Conservation (phyloP, 768 basidiomycete species). For the Lactarius quietus region DNA sequence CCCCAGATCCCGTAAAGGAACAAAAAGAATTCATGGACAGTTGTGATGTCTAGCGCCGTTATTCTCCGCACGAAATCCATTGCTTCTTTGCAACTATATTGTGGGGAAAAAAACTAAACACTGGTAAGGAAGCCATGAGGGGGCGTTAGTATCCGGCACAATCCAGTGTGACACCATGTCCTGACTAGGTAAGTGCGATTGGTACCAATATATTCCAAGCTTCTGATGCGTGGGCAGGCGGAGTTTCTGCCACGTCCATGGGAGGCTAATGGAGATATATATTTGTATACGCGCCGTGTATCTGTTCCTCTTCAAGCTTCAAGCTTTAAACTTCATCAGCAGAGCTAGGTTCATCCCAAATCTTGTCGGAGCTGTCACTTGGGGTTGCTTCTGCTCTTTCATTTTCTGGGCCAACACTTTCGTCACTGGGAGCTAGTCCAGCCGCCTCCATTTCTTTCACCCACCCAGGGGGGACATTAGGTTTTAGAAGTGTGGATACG, state of each 20-base stretch:
- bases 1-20: background rate
- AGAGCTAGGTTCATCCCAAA: background rate
- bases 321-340: background rate
- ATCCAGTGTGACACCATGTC: too few species aligned
- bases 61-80: background rate
- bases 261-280: background rate
- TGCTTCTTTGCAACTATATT: background rate
- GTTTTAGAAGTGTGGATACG: constrained; percentile 42
- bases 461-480: constrained; percentile 46
- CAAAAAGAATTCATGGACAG: too few species aligned
- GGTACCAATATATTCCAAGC: background rate
- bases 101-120: background rate
- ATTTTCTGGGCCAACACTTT: background rate
- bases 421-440: constrained; percentile 4
- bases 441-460: constrained; percentile 34
- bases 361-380: background rate
- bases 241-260: background rate
- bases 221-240: background rate
- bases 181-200: background rate
- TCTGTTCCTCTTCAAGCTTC: background rate
- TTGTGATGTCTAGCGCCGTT: background rate
- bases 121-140: background rate
- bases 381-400: background rate
- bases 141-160: background rate
- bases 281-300: background rate